Evolutionary conservation across 2,329 filamentous ascomycete species (phyloP).

Genomic region (Penicillium sp.): DNA sequence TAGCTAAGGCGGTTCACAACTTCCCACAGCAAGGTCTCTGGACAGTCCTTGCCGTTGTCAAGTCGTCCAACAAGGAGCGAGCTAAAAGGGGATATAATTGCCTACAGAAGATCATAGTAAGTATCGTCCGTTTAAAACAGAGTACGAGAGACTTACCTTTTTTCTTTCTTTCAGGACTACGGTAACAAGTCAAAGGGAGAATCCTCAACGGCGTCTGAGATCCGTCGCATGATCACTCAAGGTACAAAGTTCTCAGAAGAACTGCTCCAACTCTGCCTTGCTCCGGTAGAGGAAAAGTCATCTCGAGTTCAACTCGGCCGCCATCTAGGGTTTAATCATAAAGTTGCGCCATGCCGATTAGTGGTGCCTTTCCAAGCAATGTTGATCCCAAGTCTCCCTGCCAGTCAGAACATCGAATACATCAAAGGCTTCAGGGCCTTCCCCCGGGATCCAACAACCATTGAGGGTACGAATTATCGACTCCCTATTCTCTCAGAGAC

Average conservation of each 20-base stretch:
- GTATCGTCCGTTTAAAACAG: background rate
- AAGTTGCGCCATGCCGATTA: conserved; percentile 74
- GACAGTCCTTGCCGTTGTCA: conserved; percentile 84
- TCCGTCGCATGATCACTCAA: conserved; percentile 70
- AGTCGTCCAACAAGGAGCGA: conserved; percentile 73
- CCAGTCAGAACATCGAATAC: conserved; percentile 66
- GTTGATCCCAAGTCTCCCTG: conserved; percentile 76
- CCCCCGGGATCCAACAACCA: conserved; percentile 79
- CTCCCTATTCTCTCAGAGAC: background rate
- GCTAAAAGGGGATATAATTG: conserved; percentile 52
- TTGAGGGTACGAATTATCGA: conserved; percentile 51
- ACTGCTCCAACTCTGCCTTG: conserved; percentile 75
- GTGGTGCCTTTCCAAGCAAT: conserved; percentile 88
- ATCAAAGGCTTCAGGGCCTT: conserved; percentile 78
- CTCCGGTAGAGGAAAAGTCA: conserved; percentile 70
- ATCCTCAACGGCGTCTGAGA: conserved; percentile 52
- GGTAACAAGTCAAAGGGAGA: conserved; percentile 51
- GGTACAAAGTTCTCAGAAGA: conserved; percentile 83
- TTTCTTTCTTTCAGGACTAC: conserved; percentile 43
- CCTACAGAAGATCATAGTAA: conserved; percentile 43
- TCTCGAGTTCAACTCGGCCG: conserved; percentile 71
- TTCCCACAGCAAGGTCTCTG: conserved; percentile 91
- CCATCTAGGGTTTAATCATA: conserved; percentile 81
- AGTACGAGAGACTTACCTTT: conserved; percentile 15
- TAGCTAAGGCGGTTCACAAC: conserved; percentile 79